These are phyloP conservation scores for Spathaspora passalidarum DNA, from an alignment of 805 yeast species.

Conservation along the genomic window DNA sequence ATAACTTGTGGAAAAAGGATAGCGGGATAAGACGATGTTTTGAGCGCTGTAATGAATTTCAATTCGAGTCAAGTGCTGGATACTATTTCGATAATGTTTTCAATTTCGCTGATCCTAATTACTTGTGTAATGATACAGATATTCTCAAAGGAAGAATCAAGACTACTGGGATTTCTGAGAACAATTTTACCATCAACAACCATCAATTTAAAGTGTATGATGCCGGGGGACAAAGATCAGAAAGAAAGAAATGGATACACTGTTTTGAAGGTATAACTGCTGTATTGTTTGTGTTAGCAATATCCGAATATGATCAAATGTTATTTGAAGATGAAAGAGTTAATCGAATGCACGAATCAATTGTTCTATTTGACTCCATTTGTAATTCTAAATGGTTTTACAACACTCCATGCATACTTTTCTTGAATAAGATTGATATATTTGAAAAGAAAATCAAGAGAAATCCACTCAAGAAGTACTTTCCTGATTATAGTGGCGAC, in stretches of 20 bases:
- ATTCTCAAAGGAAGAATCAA: slow-evolving; percentile 88
- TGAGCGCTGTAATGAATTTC: slow-evolving; percentile 69
- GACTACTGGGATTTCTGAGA: slow-evolving; percentile 93
- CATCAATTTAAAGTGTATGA: slow-evolving; percentile 76
- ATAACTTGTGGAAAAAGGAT: slow-evolving; percentile 67
- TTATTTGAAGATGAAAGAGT: slow-evolving; percentile 86
- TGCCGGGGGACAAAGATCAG: slow-evolving; percentile 96
- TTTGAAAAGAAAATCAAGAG: slow-evolving; percentile 65
- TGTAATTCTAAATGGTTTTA: slow-evolving; percentile 84
- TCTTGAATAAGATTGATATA: slow-evolving; percentile 84
- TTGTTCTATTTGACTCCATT: slow-evolving; percentile 76
- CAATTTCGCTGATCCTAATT: slow-evolving; percentile 61
- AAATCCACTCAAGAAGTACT: slow-evolving; percentile 67
- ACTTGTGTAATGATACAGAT: slow-evolving; percentile 75
- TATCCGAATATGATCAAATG: slow-evolving; percentile 89
- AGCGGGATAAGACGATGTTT: slow-evolving; percentile 61
- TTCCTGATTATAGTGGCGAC: slow-evolving; percentile 72
- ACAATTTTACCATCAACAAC: slow-evolving; percentile 63
- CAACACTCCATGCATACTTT: slow-evolving; percentile 83
- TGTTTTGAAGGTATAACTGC: slow-evolving; percentile 90
- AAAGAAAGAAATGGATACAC: slow-evolving; percentile 91
- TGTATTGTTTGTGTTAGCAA: slow-evolving; percentile 82
- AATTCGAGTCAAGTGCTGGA: slow-evolving; percentile 77
- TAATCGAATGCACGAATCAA: slow-evolving; percentile 87
- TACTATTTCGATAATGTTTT: slow-evolving; percentile 76